A percentile compares a stretch with the other conserved stretches of the same genome.
Evolutionary conservation across 2,329 filamentous ascomycete species (phyloP).

Genomic region (Macrophomina phaseolina): DNA sequence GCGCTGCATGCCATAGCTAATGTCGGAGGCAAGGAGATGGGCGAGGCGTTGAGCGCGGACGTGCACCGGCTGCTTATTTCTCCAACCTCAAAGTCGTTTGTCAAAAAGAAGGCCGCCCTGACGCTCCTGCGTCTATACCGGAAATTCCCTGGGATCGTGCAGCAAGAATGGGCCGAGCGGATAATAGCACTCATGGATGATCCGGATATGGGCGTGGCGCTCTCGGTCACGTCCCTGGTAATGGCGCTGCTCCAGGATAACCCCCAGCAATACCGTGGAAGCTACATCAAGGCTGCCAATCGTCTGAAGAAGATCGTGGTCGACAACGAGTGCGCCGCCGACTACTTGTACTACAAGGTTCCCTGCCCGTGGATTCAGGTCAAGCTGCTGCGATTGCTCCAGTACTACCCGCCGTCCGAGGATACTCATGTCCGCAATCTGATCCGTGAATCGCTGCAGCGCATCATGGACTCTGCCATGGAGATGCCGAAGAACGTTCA

Average conservation of each 20-base stretch:
- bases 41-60: slow-evolving; percentile 87
- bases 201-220: slow-evolving; percentile 86
- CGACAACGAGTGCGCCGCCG: slow-evolving; percentile 84
- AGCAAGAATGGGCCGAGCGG: slow-evolving; percentile 95
- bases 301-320: slow-evolving; percentile 88
- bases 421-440: slow-evolving; percentile 90
- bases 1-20: slow-evolving; percentile 98
- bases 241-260: slow-evolving; percentile 95
- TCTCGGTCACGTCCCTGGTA: slow-evolving; percentile 94
- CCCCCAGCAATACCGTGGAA: slow-evolving; percentile 90
- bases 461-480: slow-evolving; percentile 87
- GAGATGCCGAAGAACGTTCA: slow-evolving; percentile 98
- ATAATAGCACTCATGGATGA: slow-evolving; percentile 99
- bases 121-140: slow-evolving; percentile 92
- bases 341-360: slow-evolving; percentile 99
- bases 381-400: slow-evolving; percentile 86
- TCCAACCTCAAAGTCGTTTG: slow-evolving; percentile 94
- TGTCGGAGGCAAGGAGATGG: slow-evolving; percentile 95
- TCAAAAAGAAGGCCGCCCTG: slow-evolving; percentile 98
- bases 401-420: slow-evolving; percentile 93
- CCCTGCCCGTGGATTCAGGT: slow-evolving; percentile 98
- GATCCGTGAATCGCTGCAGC: slow-evolving; percentile 88
- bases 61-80: slow-evolving; percentile 94
- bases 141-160: slow-evolving; percentile 91
- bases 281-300: slow-evolving; percentile 91